These are phyloP conservation scores for Suillus bovinus DNA, from an alignment of 768 basidiomycete genomes.

Conservation along the genomic window DNA sequence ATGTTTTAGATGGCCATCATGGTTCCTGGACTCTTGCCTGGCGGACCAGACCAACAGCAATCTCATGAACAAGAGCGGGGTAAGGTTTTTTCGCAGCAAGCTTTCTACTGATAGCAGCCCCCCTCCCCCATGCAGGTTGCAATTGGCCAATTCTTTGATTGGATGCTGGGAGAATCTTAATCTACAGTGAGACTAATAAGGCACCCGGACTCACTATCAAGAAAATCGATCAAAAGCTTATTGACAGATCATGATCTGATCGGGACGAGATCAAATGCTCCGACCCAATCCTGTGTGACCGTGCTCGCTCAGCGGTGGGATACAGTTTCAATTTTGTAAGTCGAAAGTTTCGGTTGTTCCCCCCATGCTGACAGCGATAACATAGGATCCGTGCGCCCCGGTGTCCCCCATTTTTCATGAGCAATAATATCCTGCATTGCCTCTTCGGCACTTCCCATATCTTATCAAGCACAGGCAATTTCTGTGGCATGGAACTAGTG, in stretches of 20 bases:
- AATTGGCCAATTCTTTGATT: not conserved
- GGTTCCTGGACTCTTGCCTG: not conserved
- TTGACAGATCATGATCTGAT: constrained; percentile 9
- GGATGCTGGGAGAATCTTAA: constrained; percentile 5
- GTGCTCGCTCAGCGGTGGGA: not conserved
- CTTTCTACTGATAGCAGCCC: not conserved
- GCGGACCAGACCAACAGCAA: no score
- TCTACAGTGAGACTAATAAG: constrained; percentile 6
- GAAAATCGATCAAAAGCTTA: constrained; percentile 8
- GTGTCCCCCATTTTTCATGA: not conserved
- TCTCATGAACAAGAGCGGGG: not conserved
- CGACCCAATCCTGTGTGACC: not conserved
- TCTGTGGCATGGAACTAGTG: not conserved
- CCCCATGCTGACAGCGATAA: not conserved
- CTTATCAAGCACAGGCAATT: constrained; percentile 1
- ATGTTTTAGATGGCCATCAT: not conserved
- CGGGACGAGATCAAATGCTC: not conserved
- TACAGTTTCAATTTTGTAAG: not conserved
- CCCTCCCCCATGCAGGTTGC: not conserved
- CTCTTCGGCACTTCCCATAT: constrained; percentile 1
- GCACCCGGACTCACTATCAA: constrained; percentile 3
- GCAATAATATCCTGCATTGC: constrained; percentile 3
- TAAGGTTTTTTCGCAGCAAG: not conserved
- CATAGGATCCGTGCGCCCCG: not conserved
- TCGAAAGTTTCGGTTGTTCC: not conserved